These are phyloP conservation scores for Lasiodiplodia sp. DNA, from an alignment of 2,329 filamentous ascomycete species.

Conservation along the genomic window DNA sequence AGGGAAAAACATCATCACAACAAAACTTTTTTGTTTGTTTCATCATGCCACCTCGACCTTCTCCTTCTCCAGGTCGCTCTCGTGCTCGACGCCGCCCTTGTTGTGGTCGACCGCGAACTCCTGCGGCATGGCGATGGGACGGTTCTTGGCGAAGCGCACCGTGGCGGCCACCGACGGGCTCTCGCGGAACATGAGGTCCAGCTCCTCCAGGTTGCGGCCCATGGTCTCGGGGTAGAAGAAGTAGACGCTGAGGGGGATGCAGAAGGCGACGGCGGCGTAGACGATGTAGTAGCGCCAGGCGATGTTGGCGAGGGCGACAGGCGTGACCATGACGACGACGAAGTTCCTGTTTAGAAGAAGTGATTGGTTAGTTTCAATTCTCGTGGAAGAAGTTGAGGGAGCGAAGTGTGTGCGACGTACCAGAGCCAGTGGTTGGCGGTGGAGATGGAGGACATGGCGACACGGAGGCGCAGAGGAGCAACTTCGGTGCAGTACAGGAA, in stretches of 20 bases:
- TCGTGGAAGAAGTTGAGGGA: background rate
- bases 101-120: constrained; percentile 19
- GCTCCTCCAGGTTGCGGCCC: constrained; percentile 58
- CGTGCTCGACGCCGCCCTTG: constrained; percentile 25
- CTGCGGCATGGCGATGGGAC: constrained; percentile 22
- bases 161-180: constrained; percentile 42
- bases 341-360: constrained; percentile 46
- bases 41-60: constrained; percentile 7
- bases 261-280: constrained; percentile 56
- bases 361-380: constrained; percentile 41
- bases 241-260: constrained; percentile 55
- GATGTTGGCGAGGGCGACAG: constrained; percentile 59
- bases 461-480: constrained; percentile 60
- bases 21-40: background rate
- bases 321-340: constrained; percentile 55
- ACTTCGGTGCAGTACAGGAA: constrained; percentile 68
- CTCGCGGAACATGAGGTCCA: constrained; percentile 51
- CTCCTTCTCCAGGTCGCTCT: constrained; percentile 15
- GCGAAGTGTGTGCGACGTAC: constrained; percentile 38
- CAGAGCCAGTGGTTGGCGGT: constrained; percentile 64
- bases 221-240: constrained; percentile 59
- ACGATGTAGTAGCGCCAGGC: constrained; percentile 62
- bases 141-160: constrained; percentile 33
- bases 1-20: background rate
- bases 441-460: constrained; percentile 64